A percentile compares a stretch with the other conserved stretches of the same genome.
These are phyloP conservation scores for Dothistroma pini DNA, from an alignment of 2,329 filamentous ascomycete genomes.

Conservation along the genomic window DNA sequence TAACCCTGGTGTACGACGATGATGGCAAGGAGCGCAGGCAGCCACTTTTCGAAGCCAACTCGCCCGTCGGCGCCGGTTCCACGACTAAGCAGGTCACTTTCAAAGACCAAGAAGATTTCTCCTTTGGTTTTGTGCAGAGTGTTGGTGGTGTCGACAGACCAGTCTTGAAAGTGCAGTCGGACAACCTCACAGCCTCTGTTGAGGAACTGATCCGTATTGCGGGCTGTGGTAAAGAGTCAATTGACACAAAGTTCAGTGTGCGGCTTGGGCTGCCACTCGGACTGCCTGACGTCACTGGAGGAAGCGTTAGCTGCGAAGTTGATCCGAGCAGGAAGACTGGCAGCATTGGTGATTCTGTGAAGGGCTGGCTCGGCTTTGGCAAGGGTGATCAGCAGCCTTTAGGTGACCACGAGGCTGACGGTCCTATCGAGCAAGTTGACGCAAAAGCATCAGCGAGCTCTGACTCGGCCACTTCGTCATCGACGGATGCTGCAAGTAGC, in stretches of 20 bases:
- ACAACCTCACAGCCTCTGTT: slow-evolving; percentile 83
- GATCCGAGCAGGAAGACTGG: slow-evolving; percentile 69
- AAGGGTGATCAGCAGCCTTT: slow-evolving; percentile 74
- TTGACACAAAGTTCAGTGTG: slow-evolving; percentile 75
- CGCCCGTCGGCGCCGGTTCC: slow-evolving; percentile 58
- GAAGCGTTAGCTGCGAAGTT: slow-evolving; percentile 80
- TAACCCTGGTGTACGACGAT: slow-evolving; percentile 68
- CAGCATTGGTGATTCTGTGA: slow-evolving; percentile 85
- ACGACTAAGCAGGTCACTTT: slow-evolving; percentile 80
- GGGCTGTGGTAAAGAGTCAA: slow-evolving; percentile 70
- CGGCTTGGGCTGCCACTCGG: slow-evolving; percentile 70
- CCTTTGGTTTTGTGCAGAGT: slow-evolving; percentile 74
- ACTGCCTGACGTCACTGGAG: slow-evolving; percentile 71
- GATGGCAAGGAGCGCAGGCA: slow-evolving; percentile 68
- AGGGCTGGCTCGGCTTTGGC: slow-evolving; percentile 93
- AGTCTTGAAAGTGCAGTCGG: slow-evolving; percentile 64
- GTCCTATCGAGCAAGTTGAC: slow-evolving; percentile 40
- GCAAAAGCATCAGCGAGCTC: slow-evolving; percentile 36
- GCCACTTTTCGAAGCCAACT: slow-evolving; percentile 76
- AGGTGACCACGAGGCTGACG: slow-evolving; percentile 55
- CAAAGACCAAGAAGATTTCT: slow-evolving; percentile 76
- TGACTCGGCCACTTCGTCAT: slow-evolving; percentile 36
- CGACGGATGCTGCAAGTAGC: slow-evolving; percentile 40
- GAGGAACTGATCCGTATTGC: slow-evolving; percentile 72
- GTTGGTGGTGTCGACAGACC: slow-evolving; percentile 57